Base-by-base conservation (phyloP, 2,329 filamentous ascomycete species). In the Fusarium bactridioides region DNA sequence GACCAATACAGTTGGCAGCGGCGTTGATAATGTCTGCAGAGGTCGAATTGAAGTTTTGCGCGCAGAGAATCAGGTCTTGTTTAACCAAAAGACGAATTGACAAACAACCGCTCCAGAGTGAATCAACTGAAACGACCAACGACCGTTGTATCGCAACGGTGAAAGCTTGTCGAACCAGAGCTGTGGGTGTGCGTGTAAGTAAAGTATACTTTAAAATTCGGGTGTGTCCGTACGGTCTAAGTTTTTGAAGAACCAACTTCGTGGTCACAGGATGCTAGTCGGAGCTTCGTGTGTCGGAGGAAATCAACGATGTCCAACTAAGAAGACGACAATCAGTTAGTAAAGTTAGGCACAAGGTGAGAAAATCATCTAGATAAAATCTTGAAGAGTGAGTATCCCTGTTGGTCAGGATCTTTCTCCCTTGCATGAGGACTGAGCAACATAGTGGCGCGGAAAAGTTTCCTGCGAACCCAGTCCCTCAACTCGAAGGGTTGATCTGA, bases 391-490 rank as follows among this genome's bases (percentile, higher is more conserved):
- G 55, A 65, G 65, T 67, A 55, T 60, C 73, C 70, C 50, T 57
- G 61, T 48, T 56, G 60, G 47, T 44, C 55, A 71, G 70, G 67
- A 64, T 58, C 63, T 69, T 66, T 51, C 55, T 73, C 70, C 57
- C 70, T 73, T 73, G 70, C 70, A 73, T 73, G 61, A 73, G 65
- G 35, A 57, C 61, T 48, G 43, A 72, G 56, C 67, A 73, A 62
- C 41, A 67, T 50, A 43, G 54, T 54, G 58, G 69, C 69, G 48
- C 54, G 53, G 48, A 57, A 70, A 59, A 31, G 25, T 55, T 63
- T 63, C 58, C 61, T 72, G 70, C 44, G 69, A 62, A 73, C 50
- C 48, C 43, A 47, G 44, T 69, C 33, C 53, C 45, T 54, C 29
- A 35, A 51, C n/a, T 60, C 37, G 61, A 48, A 53, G 57, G 19